These are phyloP conservation scores for Colletotrichum tabaci DNA, from an alignment of 2,329 filamentous ascomycete genomes.

Conservation along the genomic window DNA sequence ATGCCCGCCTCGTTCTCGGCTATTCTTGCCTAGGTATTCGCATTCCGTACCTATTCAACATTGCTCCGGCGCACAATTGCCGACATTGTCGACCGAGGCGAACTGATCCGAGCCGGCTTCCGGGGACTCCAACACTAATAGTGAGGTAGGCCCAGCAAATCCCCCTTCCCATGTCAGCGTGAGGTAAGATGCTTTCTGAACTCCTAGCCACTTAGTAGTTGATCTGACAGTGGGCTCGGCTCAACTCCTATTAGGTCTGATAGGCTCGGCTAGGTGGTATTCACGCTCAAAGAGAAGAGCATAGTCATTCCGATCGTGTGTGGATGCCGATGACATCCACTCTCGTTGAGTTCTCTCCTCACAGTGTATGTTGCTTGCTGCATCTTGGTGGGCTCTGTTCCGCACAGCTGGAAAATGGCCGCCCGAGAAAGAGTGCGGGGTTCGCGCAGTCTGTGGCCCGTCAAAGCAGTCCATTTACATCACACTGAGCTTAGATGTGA, in stretches of 20 bases:
- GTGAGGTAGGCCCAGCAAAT: neutral
- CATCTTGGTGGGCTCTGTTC: conserved; percentile 23
- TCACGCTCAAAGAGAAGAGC: too few relatives aligned
- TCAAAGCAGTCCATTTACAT: neutral
- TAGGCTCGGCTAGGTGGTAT: too few relatives aligned
- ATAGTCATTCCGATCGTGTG: neutral
- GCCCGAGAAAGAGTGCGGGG: conserved; percentile 30
- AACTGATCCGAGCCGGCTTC: conserved; percentile 25
- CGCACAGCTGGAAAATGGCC: conserved; percentile 32
- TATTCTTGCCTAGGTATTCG: conserved; percentile 16
- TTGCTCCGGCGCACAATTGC: neutral
- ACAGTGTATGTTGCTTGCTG: conserved; percentile 2
- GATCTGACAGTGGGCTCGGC: too few relatives aligned
- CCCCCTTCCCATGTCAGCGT: too few relatives aligned
- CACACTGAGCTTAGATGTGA: neutral
- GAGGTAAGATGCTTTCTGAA: too few relatives aligned
- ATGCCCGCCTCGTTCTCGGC: conserved; percentile 31
- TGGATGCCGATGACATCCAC: conserved; percentile 4
- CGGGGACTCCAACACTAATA: conserved; percentile 1
- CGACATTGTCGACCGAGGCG: conserved; percentile 29
- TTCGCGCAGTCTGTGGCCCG: conserved; percentile 6
- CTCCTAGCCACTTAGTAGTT: too few relatives aligned
- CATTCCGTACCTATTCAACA: neutral
- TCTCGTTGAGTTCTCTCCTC: conserved; percentile 23
- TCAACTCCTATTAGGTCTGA: too few relatives aligned